phyloP scores from a whole-genome alignment of 208 protist species.

The Acanthamoeba healyi region DNA sequence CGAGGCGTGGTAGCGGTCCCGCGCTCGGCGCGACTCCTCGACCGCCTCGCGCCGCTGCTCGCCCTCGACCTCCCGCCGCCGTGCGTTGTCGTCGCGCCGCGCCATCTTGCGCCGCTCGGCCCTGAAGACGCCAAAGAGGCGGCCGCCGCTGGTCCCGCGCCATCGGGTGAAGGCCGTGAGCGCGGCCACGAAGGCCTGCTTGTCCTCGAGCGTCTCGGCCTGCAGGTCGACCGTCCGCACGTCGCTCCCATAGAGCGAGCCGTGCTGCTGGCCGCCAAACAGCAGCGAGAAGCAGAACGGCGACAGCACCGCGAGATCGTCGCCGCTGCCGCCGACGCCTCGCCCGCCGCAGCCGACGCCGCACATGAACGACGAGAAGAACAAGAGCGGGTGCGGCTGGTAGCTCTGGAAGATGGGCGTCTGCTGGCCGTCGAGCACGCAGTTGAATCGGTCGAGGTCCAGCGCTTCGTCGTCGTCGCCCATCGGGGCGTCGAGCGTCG shows the following conservation, averaged over 20 bases:
- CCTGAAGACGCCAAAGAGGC: neutral
- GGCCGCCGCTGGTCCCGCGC: neutral
- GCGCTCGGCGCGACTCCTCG: neutral
- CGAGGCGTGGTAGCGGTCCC: neutral
- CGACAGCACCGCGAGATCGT: neutral
- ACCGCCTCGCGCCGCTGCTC: neutral
- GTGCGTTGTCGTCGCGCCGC: neutral
- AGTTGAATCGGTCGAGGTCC: neutral
- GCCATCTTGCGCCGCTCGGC: neutral
- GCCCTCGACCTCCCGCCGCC: neutral
- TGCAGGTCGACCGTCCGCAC: neutral
- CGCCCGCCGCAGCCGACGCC: neutral
- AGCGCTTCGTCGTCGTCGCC: neutral
- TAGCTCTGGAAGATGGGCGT: constrained; percentile 34
- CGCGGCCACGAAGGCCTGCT: neutral
- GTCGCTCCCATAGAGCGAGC: neutral
- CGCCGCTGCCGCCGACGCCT: neutral
- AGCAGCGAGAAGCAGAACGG: neutral
- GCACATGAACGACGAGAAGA: neutral
- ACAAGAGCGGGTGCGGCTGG: neutral
- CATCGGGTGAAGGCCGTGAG: neutral
- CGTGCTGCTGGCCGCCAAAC: neutral
- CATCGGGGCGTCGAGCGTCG: neutral
- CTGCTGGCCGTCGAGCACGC: constrained; percentile 9
- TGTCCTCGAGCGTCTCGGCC: neutral